Percentiles rank a stretch among this genome's conserved stretches.
Evolutionary conservation across 106 monocot species (phyloP).

Genomic region (Acanthochlamys bracteata): DNA sequence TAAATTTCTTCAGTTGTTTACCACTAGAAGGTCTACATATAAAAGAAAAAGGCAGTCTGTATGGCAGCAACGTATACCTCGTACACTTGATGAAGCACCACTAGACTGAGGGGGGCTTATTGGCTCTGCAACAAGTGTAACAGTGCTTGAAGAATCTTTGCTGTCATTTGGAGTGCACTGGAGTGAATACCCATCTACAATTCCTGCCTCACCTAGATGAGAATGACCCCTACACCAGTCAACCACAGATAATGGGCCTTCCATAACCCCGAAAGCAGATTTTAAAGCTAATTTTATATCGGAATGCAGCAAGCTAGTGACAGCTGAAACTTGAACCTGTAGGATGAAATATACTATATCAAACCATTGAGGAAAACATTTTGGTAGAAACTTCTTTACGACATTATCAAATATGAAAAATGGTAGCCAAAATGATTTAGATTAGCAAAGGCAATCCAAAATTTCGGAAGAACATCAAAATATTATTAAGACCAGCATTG

Average conservation of each 20-base stretch:
- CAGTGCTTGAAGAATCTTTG: constrained; percentile 50
- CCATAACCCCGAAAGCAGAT: constrained; percentile 70
- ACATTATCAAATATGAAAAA: too few relatives aligned
- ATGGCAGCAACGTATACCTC: constrained; percentile 34
- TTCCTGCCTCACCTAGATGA: constrained; percentile 32
- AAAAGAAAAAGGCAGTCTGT: too few relatives aligned
- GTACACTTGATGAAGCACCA: constrained; percentile 31
- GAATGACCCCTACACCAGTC: constrained; percentile 84
- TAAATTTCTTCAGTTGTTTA: neutral
- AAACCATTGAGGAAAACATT: too few relatives aligned
- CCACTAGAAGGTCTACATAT: neutral
- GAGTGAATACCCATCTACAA: constrained; percentile 49
- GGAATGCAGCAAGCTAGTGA: constrained; percentile 74
- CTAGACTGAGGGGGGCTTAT: constrained; percentile 58
- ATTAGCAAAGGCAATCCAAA: too few relatives aligned
- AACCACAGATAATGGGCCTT: constrained; percentile 66
- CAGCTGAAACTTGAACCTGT: constrained; percentile 65
- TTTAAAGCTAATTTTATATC: constrained; percentile 75
- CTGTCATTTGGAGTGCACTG: constrained; percentile 35
- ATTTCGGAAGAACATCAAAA: too few relatives aligned
- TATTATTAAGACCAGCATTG: too few relatives aligned
- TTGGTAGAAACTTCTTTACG: too few relatives aligned
- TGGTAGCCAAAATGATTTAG: too few relatives aligned
- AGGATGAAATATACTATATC: too few relatives aligned
- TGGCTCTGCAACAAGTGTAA: constrained; percentile 52